Evolutionary conservation across 805 yeast species (phyloP), one percentile per base, ranked within the genome.

Genomic region (Zygosaccharomyces rouxii): DNA sequence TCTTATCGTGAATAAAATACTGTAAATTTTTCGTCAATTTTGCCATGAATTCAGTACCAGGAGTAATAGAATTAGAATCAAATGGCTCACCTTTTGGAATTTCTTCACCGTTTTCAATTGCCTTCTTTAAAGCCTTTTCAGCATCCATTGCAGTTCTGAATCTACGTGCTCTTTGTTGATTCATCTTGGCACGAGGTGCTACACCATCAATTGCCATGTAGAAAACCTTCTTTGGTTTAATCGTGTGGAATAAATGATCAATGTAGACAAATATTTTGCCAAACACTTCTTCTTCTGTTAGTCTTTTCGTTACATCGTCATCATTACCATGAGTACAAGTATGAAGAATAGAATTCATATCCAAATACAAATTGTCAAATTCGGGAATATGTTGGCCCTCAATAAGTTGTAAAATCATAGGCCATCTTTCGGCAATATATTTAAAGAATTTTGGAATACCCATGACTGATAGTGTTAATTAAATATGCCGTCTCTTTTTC

Each of bases 141-240:
- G 97, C 97, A 62, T 92, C 98, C 59, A 82, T 77, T 0, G 97
- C 98, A 26, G 96, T 83, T 68, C 97, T 77, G 68, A 92, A 92
- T 71, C 99, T 81, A 75, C 99, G 83, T 0, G 97, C 82, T 70
- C 99, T 80, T 69, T 92, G 99, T 69, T 92, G 98, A 66, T 92
- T 92, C 97, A 92, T 90, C 64, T 92, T 92, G 9, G 99, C 99
- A 66, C 99, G 76, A 37, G 99, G 99, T 0, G 99, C 99, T 44
- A 92, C 98, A 65, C 99, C 99, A 71, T 92, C 99, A 59, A 92
- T 87, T 3, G 99, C 98, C 96, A 92, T 89, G 65, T 85, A 90
- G 58, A 92, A 87, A 11, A 84, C 80, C 63, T 88, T 78, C 59
- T 86, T 76, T 7, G 99, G 99, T 65, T 83, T 81, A 55, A 94